Base-by-base conservation (phyloP, 495 filamentous ascomycete species). In the Cladorrhinum samala region DNA sequence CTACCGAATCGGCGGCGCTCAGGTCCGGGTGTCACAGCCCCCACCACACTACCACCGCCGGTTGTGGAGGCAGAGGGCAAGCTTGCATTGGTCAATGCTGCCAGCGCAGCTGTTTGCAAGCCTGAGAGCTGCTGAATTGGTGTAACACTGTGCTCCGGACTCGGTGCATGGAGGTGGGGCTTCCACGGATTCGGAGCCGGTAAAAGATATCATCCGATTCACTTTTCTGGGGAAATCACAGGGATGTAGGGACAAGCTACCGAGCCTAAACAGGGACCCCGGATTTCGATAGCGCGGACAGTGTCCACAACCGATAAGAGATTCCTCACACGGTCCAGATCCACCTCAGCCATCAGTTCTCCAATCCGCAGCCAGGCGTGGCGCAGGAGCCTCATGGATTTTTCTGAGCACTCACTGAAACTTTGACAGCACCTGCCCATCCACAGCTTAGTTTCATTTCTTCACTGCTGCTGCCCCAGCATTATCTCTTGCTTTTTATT, bases 31-130 rank as follows among this genome's bases (percentile, higher is more conserved):
- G 46, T 52, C 46, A 53, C 47, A 46, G 48, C 36, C 23, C 49
- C 43, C n/a, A n/a, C n/a, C n/a, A n/a, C n/a, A 37, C 18, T 47
- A 41, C 21, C 17, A 27, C 18, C 42, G 30, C 49, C 49, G 52
- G 52, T 58, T 54, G 27, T 54, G 56, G 56, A 54, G 56, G 55
- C 48, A n/a, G 56, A 50, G 50, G 56, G 55, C 50, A 36, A 54
- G 39, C 49, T 25, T 11, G 56, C 49, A 60, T 60, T 60, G 58
- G 58, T 37, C 58, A 60, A 60, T 60, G 51, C 54, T 37, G 20
- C 30, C 23, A 46, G 52, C 40, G 18, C 23, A 20, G 14, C 16
- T 23, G 9, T 11, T n/a, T 6, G 27, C 27, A 11, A 33, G 27
- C 27, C 27, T n/a, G n/a, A 33, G 27, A 33, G 27, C 27, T 33